phyloP scores from a whole-genome alignment of 2,329 filamentous ascomycete species.

The Colletotrichum neosansevieriae region DNA sequence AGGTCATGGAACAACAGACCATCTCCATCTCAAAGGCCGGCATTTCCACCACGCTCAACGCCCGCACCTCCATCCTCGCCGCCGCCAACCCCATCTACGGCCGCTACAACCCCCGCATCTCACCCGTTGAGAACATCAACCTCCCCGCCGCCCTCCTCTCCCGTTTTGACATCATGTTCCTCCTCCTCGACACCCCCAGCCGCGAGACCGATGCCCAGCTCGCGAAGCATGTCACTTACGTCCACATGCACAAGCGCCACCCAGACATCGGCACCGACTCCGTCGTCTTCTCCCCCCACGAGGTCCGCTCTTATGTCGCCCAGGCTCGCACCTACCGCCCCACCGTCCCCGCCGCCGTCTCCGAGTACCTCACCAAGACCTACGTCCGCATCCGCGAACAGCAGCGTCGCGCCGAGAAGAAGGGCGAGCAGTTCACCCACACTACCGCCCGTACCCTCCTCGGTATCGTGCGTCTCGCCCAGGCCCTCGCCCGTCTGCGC shows the following conservation, averaged over 20 bases:
- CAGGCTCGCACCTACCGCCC: slow-evolving; percentile 92
- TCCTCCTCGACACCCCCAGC: slow-evolving; percentile 93
- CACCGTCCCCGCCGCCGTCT: slow-evolving; percentile 84
- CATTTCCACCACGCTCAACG: slow-evolving; percentile 85
- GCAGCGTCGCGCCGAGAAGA: slow-evolving; percentile 90
- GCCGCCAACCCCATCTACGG: slow-evolving; percentile 98
- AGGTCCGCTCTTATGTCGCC: slow-evolving; percentile 96
- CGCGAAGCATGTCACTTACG: slow-evolving; percentile 93
- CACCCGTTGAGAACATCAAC: slow-evolving; percentile 99
- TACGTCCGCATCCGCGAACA: slow-evolving; percentile 95
- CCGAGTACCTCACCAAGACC: slow-evolving; percentile 96
- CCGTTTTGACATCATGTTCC: slow-evolving; percentile 96
- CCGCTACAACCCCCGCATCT: slow-evolving; percentile 97
- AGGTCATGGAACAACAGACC: slow-evolving; percentile 91
- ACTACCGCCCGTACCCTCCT: slow-evolving; percentile 94
- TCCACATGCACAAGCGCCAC: slow-evolving; percentile 97
- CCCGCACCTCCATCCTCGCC: slow-evolving; percentile 93
- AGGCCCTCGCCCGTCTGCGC: slow-evolving; percentile 90
- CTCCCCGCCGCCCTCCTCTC: slow-evolving; percentile 96
- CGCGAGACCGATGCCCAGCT: slow-evolving; percentile 93
- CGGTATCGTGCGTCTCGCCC: slow-evolving; percentile 90
- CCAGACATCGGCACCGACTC: slow-evolving; percentile 74
- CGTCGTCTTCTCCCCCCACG: slow-evolving; percentile 89
- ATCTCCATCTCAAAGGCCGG: slow-evolving; percentile 85
- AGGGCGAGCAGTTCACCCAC: slow-evolving; percentile 92